Conservation (phyloP, 306 rosid species). For the Alnus rubra region DNA sequence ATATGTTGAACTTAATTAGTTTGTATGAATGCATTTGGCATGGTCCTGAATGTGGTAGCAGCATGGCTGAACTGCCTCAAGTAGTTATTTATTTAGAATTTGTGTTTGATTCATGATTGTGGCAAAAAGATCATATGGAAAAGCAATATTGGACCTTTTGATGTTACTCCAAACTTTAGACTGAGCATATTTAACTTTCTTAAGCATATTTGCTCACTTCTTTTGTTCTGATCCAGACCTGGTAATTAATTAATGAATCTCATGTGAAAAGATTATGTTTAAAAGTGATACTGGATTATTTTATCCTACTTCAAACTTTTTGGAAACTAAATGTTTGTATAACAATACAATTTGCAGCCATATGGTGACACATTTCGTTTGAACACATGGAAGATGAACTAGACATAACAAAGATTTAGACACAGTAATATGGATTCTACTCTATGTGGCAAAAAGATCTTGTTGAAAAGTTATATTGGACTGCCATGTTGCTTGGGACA, state of each 20-base stretch:
- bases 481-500: background rate
- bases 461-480: background rate
- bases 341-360: background rate
- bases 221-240: background rate
- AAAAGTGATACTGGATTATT: background rate
- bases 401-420: background rate
- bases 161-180: background rate
- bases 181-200: background rate
- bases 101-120: background rate
- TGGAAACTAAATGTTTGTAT: background rate
- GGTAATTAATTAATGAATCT: conserved; percentile 1
- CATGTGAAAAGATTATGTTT: background rate
- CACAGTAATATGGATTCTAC: background rate
- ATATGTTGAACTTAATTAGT: background rate
- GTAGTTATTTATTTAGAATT: background rate
- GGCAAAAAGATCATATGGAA: background rate
- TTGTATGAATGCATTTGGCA: background rate
- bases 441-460: background rate
- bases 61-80: background rate
- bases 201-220: background rate
- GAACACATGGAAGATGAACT: background rate
- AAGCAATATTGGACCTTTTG: background rate
- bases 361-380: background rate
- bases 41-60: background rate
- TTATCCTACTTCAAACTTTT: background rate